Conservation (phyloP, 176 grass and related monocot species). For the Carex littledalei region DNA sequence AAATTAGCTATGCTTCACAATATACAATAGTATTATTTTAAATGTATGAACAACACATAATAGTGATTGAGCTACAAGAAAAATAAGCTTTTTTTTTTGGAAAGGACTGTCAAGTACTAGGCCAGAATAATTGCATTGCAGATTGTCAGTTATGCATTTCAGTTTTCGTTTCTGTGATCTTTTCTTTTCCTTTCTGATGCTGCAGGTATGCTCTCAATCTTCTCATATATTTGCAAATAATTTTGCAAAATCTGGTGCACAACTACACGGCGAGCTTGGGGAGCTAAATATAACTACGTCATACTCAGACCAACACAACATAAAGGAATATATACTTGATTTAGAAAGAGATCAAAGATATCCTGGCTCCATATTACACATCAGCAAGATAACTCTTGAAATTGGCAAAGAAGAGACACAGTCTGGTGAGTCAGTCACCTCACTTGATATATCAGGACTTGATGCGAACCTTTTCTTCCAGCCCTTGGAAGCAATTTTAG, state of each 20-base stretch:
- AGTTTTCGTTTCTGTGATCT: not conserved
- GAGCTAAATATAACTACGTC: constrained; percentile 50
- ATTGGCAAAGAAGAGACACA: constrained; percentile 42
- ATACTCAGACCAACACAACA: constrained; percentile 38
- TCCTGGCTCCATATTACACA: constrained; percentile 47
- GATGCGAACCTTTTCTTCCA: constrained; percentile 52
- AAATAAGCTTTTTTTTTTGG: not conserved
- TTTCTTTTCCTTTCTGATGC: constrained; percentile 27
- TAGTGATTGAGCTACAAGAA: not conserved
- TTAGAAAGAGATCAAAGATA: constrained; percentile 27
- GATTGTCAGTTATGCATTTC: not conserved
- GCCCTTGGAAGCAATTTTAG: constrained; percentile 68
- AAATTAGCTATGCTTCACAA: not conserved
- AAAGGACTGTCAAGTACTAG: not conserved
- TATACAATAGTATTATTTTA: not conserved
- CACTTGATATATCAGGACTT: constrained; percentile 61
- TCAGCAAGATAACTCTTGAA: constrained; percentile 53
- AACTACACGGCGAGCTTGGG: constrained; percentile 51
- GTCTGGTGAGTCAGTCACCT: constrained; percentile 45
- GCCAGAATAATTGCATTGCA: not conserved
- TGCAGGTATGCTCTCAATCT: constrained; percentile 72
- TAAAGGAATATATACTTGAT: constrained; percentile 36
- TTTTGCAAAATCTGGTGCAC: constrained; percentile 44
- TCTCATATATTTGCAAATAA: constrained; percentile 65
- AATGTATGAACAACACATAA: not conserved